These are phyloP conservation scores for Aquanectria penicillioides DNA, from an alignment of 2,329 filamentous ascomycete genomes.

Conservation along the genomic window DNA sequence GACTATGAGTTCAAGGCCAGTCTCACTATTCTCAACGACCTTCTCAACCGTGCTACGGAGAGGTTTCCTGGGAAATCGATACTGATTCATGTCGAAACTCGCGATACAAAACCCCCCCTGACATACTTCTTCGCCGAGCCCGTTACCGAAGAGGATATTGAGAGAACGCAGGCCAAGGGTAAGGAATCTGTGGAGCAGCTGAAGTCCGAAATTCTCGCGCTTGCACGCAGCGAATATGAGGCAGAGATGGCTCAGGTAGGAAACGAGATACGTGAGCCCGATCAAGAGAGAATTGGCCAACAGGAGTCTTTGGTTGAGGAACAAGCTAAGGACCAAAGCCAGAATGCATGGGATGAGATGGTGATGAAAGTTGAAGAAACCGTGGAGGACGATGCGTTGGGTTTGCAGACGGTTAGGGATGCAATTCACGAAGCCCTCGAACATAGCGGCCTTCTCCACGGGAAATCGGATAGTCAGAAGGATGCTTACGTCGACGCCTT, in stretches of 20 bases:
- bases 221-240: conserved; percentile 50
- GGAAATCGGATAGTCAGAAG: conserved; percentile 56
- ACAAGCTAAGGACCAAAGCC: conserved; percentile 41
- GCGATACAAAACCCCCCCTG: conserved; percentile 66
- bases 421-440: conserved; percentile 65
- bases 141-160: conserved; percentile 76
- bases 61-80: conserved; percentile 81
- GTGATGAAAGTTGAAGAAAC: conserved; percentile 65
- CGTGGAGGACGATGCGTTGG: conserved; percentile 66
- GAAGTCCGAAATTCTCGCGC: conserved; percentile 69
- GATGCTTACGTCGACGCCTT: conserved; percentile 61
- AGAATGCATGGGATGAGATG: conserved; percentile 63
- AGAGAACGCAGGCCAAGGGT: conserved; percentile 75
- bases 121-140: conserved; percentile 95
- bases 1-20: conserved; percentile 88
- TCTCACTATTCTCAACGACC: conserved; percentile 79
- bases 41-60: conserved; percentile 78
- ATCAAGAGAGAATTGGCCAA: conserved; percentile 34
- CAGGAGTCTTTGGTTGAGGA: conserved; percentile 23
- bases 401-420: conserved; percentile 61
- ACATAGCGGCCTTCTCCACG: conserved; percentile 62
- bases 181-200: conserved; percentile 74
- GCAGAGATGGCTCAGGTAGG: conserved; percentile 21
- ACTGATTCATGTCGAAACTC: conserved; percentile 84
- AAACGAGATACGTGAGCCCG: conserved; percentile 15